Base-by-base conservation (phyloP, 306 rosid genomes). In the Trifolium dubium region DNA sequence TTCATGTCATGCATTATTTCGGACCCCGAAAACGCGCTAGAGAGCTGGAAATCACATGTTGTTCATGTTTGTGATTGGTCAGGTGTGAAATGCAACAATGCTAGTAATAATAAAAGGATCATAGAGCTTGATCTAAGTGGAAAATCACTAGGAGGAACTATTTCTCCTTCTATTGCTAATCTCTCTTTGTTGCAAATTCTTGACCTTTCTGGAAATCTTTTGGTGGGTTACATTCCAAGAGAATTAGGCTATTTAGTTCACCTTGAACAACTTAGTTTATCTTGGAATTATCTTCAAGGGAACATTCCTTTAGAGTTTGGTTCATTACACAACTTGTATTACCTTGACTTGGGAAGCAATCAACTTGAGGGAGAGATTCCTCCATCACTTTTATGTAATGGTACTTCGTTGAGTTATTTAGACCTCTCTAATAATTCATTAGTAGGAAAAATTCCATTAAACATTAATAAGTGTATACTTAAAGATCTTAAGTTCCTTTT, bases 391-490 rank as follows among this genome's bases (percentile, higher is more conserved):
- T 88, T 94, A 81, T 90, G 96, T 71, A 93, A 93, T 72, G 82
- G 61, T 5, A 85, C 96, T 15, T 83, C 88, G 14, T 80, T 94
- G 84, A 85, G 83, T 71, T 94, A 91, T 55, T 35, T 91, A 40
- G 98, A 91, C 78, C 83, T 94, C 46, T 91, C 96, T 17, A 94
- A 91, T 75, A 91, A 94, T 63, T 91, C 97, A 55, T 83, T 94
- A 11, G 67, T 71, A 4, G 97, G 96, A 0, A 41, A 78, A 65
- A 88, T 91, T 29, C 97, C 97, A 30, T 51, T 91, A 28, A 79
- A 46, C 73, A 58, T 11, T 58, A 82, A 85, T 63, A 83, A 81
- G 53, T 93, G 94, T 49, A 54, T 81, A 71, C 86, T 87, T 59
- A 81, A 69, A 51, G 78, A 88, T 2, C 84, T 94, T 83, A 80